Evolutionary conservation across 1,284 basidiomycete genomes (phyloP), one percentile per base, ranked within the genome.

Genomic region (Chondrostereum purpureum): DNA sequence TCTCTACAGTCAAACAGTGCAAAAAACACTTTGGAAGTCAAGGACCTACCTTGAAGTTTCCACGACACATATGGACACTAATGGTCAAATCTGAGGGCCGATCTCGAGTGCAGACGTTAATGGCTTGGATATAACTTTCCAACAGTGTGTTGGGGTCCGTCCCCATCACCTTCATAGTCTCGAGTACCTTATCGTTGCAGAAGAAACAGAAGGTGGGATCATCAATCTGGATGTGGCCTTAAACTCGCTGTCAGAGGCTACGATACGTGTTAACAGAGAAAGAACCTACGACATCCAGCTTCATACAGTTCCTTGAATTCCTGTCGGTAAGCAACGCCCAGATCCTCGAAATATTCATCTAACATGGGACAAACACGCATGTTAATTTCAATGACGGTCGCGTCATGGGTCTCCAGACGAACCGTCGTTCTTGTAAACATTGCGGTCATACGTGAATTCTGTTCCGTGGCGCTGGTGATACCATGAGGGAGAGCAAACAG

Each of bases 51-150:
- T 68, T 80, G 69, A 80, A 89, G 67, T 91, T 91, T 17, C 87
- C 86, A 44, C 88, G 74, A 62, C 87, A 90, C 53, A 88, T 74
- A 60, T 92, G 88, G 21, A 90, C 63, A 8, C 84, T 78, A 21
- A 83, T 65, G 33, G 65, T 75, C 67, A 92, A 72, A 64, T 89
- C 85, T 24, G 54, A 53, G 1, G 83, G 83, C 34, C 77, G 73
- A 43, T 66, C 69, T 47, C 69, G 62, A 11, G 88, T 69, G 50
- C 75, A 78, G 37, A 80, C 68, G 62, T 88, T 88, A 69, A 85
- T 83, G 42, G 81, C 69, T 41, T 72, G 70, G 55, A 87, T 80
- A 60, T 88, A 90, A 1, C 73, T 74, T 50, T 85, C 72, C 18
- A 88, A 68, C 34, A 88, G 68, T 3, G 73, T 75, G 48, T 77